A percentile compares a stretch with the other conserved stretches of the same genome.
These are phyloP conservation scores for Fomitopsis pinicola DNA, from an alignment of 1,284 basidiomycete genomes.

Conservation along the genomic window DNA sequence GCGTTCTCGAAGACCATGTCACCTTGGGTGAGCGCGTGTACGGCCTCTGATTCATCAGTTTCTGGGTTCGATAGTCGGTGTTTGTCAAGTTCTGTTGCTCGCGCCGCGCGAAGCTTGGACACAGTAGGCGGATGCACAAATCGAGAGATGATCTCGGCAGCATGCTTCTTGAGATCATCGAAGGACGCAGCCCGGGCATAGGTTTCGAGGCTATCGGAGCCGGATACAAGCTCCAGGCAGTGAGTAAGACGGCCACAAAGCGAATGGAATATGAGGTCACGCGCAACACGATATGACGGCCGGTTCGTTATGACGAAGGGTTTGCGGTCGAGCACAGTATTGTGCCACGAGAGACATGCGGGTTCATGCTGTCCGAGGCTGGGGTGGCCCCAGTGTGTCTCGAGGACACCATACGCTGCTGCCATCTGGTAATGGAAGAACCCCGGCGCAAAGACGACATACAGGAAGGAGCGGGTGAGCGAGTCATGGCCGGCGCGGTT, in stretches of 20 bases:
- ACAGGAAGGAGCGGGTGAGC: constrained; percentile 17
- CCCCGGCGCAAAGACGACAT: constrained; percentile 28
- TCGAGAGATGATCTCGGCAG: background rate
- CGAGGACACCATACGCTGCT: constrained; percentile 25
- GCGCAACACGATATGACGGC: constrained; percentile 28
- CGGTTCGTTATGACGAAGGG: constrained; percentile 30
- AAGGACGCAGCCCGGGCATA: constrained; percentile 6
- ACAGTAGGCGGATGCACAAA: background rate
- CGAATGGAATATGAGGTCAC: constrained; percentile 33
- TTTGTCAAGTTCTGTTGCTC: background rate
- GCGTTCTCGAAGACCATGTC: constrained; percentile 28
- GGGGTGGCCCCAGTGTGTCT: constrained; percentile 22
- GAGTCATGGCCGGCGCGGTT: constrained; percentile 34
- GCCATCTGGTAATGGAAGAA: constrained; percentile 38
- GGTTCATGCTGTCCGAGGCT: constrained; percentile 22
- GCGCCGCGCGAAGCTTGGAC: background rate
- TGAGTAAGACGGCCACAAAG: constrained; percentile 32
- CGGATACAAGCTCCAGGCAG: constrained; percentile 29
- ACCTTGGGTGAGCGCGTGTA: no score
- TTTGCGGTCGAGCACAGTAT: constrained; percentile 25
- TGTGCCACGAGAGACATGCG: constrained; percentile 29
- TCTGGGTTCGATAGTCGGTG: no score
- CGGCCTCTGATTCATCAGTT: no score
- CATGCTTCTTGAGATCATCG: background rate
- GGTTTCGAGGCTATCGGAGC: constrained; percentile 16